Evolutionary conservation across 768 basidiomycete species (phyloP), one percentile per base, ranked within the genome.

Genomic region (Amanita brunnescens): DNA sequence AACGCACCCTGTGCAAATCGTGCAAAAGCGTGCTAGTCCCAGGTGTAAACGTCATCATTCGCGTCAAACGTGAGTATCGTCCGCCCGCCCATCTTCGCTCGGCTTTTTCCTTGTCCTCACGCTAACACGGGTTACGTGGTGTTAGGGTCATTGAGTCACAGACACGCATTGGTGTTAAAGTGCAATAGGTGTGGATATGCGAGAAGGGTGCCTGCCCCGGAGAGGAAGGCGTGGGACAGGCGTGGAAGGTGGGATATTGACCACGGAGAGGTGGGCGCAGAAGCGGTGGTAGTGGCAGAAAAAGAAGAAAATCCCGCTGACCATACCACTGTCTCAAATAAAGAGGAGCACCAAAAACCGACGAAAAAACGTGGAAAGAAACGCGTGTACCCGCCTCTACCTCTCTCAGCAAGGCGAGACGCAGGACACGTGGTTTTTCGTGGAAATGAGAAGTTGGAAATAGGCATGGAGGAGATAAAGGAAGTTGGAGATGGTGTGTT

Each of bases 1-100:
- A 93, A 62, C 82, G 91, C 9, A 79, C 83, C 1, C 58, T 91
- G 6, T 94, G 91, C 67, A 80, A 77, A 61, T 70, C 71, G 1
- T 94, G 91, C 59, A 72, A 77, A 51, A 62, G 70, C 0, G 72
- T 83, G 6, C 70, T 92, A 3, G 57, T 91, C 1, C 83, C 88
- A 0, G 91, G 91, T 10, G 55, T 76, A 1, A 83, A 85, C 1
- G 77, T 79, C 0, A 72, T 70, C 1, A 75, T 88, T 20, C 80
- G 89, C 2, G 65, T 87, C 6, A 80, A 80, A 67, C 65, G 91
- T 87, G 51, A 24, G 80, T 58, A 6, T 5, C 47, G 47, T 6
- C 51, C 35, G 47, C 6, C 51, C 35, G 20, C 30, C 7, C 24
- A 13, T 47, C 26, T 41, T 38, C 14, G 3, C 20, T 3, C 30